Conservation (phyloP, 805 yeast genomes). For the Blastobotrys terrestris region DNA sequence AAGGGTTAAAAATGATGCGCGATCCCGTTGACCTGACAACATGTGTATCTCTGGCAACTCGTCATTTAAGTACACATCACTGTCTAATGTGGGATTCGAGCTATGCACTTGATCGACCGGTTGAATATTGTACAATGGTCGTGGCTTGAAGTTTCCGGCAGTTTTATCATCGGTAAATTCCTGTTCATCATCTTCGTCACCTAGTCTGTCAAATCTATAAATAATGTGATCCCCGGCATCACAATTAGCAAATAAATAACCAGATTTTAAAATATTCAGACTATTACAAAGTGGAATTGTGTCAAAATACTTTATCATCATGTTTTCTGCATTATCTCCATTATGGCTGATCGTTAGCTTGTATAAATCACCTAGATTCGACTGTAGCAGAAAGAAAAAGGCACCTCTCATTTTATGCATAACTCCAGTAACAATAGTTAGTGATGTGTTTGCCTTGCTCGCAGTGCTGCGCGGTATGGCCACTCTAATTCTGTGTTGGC, state of each 20-base stretch:
- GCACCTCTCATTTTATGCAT: conserved; percentile 58
- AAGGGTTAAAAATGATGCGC: conserved; percentile 43
- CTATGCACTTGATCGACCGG: conserved; percentile 46
- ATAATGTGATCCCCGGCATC: conserved; percentile 57
- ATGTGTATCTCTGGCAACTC: conserved; percentile 39
- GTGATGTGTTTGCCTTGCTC: conserved; percentile 18
- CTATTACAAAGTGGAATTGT: conserved; percentile 55
- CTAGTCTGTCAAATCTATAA: conserved; percentile 76
- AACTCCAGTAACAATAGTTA: conserved; percentile 46
- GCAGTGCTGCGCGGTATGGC: conserved; percentile 50
- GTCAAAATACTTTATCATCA: conserved; percentile 64
- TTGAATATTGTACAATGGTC: conserved; percentile 47
- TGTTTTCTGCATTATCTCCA: conserved; percentile 31
- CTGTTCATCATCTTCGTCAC: conserved; percentile 38
- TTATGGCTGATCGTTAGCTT: conserved; percentile 51
- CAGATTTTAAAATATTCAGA: conserved; percentile 62
- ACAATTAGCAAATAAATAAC: conserved; percentile 64
- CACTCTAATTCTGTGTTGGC: conserved; percentile 33
- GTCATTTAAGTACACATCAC: conserved; percentile 21
- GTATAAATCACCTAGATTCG: conserved; percentile 65
- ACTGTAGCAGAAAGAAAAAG: conserved; percentile 68
- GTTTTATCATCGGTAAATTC: conserved; percentile 21
- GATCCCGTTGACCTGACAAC: conserved; percentile 36
- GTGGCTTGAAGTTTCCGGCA: conserved; percentile 16
- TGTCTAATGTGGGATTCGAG: conserved; percentile 28